These are phyloP conservation scores for Babesia bovis DNA, from an alignment of 169 alveolate species.

Conservation along the genomic window DNA sequence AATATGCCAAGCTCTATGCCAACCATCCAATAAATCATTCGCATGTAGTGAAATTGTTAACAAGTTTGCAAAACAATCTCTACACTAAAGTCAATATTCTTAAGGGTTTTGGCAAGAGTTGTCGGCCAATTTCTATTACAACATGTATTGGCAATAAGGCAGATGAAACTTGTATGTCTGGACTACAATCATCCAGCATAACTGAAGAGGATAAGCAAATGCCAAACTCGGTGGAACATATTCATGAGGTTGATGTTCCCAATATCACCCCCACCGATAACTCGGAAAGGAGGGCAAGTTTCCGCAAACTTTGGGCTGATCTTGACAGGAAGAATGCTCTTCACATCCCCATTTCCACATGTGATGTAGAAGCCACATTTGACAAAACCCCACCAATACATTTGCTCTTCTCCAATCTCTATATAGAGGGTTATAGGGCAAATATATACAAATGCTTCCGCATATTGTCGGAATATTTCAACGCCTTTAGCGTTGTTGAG, in stretches of 20 bases:
- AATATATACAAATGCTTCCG: slow-evolving; percentile 56
- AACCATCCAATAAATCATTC: slow-evolving; percentile 18
- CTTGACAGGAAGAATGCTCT: not conserved
- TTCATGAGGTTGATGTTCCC: not conserved
- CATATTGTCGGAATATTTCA: slow-evolving; percentile 50
- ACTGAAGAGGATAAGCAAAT: too few species aligned
- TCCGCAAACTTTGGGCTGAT: not conserved
- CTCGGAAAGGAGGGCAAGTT: not conserved
- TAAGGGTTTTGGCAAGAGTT: too few species aligned
- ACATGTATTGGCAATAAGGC: not conserved
- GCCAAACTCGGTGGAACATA: too few species aligned
- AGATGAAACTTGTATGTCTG: not conserved
- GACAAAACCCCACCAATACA: slow-evolving; percentile 65
- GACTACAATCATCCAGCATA: too few species aligned
- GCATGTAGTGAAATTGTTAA: not conserved
- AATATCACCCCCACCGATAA: not conserved
- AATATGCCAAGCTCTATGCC: slow-evolving; percentile 31
- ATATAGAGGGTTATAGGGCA: slow-evolving; percentile 38
- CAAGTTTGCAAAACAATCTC: not conserved
- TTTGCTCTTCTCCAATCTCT: slow-evolving; percentile 61
- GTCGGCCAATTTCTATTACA: not conserved
- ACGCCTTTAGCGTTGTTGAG: not conserved
- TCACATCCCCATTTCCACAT: slow-evolving; percentile 34
- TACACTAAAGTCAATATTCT: not conserved
- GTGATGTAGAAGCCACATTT: slow-evolving; percentile 49